Evolutionary conservation across 129 eudicot genomes (phyloP), one percentile per base, ranked within the genome.

Genomic region (Apium graveolens): DNA sequence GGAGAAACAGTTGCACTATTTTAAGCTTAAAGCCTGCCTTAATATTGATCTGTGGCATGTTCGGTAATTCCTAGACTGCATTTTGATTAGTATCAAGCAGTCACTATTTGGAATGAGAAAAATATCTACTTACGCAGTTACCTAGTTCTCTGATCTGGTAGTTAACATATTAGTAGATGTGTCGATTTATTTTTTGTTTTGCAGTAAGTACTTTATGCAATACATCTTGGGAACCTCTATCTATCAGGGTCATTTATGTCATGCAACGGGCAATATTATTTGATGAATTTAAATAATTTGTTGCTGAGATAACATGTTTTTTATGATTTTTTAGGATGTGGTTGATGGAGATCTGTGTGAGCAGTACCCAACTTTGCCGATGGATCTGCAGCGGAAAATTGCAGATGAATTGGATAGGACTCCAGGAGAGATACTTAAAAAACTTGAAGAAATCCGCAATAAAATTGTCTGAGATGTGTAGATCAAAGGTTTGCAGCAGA

Each of bases 321-420:
- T 78, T 21, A 60, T 66, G 75, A 17, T 57, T 78, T 69, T 20
- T 37, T 79, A 95, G 99, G 99, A 95, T 84, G 99, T 95, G 82
- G 86, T 95, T 76, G 99, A 95, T 53, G 99, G 99, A 62, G 99
- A 95, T 76, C 86, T 95, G 49, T 95, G 99, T 69, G 99, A 95
- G 84, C 99, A 95, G 83, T 95, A 84, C 82, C 97, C 97, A 7
- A 86, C 97, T 10, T 83, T 95, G 83, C 90, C 99, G 7, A 42
- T 95, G 88, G 97, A 95, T 51, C 16, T 87, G 85, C 99, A 95
- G 77, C 85, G 96, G 80, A 95, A 92, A 81, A 95, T 95, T 45
- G 96, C 97, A 2, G 99, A 92, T 83, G 99, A 95, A 85, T 82
- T 91, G 89, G 99, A 95, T 78, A 88, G 96, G 76, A 91, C 97